Conservation (phyloP, 305 asterid genomes). For the Fraxinus angustifolia region DNA sequence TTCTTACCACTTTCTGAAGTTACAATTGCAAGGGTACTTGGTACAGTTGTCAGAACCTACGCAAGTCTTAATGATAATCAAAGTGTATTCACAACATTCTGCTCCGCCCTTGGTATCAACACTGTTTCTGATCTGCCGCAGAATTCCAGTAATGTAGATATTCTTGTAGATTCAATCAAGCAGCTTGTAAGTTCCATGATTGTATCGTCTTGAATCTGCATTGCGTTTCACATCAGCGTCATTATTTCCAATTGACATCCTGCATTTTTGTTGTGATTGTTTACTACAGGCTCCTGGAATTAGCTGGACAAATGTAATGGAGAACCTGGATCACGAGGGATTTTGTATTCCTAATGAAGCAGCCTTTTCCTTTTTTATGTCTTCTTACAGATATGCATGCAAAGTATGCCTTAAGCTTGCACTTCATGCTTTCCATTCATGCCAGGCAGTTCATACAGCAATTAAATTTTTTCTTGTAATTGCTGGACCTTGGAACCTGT, state of each 20-base stretch:
- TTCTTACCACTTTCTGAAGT: constrained; percentile 72
- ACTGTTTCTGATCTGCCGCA: constrained; percentile 40
- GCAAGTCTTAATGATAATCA: constrained; percentile 73
- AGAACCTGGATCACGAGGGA: constrained; percentile 89
- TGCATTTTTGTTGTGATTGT: constrained; percentile 5
- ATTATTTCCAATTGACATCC: neutral
- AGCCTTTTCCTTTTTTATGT: constrained; percentile 88
- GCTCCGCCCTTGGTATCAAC: constrained; percentile 65
- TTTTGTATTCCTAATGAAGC: constrained; percentile 69
- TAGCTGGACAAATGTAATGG: constrained; percentile 74
- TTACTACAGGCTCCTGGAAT: constrained; percentile 69
- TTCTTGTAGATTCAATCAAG: constrained; percentile 79
- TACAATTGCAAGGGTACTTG: constrained; percentile 76
- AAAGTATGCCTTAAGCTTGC: constrained; percentile 44
- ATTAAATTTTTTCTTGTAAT: neutral
- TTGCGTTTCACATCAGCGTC: neutral
- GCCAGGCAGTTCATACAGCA: neutral
- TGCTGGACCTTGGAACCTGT: constrained; percentile 2
- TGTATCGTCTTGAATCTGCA: constrained; percentile 11
- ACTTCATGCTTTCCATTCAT: constrained; percentile 4
- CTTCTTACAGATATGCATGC: constrained; percentile 69
- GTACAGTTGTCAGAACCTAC: constrained; percentile 65
- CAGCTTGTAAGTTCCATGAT: constrained; percentile 65
- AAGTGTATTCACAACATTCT: constrained; percentile 65
- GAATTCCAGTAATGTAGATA: constrained; percentile 73